These are phyloP conservation scores for Jasminum sambac DNA, from an alignment of 257 asterid species.

Conservation along the genomic window DNA sequence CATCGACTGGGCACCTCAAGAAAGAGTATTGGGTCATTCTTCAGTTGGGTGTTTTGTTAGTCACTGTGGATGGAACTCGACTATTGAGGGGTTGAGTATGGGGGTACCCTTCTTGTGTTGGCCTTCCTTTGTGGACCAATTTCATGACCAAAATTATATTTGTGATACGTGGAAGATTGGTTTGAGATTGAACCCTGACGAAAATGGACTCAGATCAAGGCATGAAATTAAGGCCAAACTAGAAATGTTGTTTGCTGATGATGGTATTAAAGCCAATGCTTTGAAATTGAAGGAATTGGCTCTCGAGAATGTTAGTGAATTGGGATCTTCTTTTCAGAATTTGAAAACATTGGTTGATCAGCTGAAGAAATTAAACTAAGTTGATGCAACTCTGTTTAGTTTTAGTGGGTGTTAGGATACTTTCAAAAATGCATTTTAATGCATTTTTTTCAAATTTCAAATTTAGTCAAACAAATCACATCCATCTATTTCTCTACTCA, in stretches of 20 bases:
- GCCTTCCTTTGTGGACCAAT: slow-evolving; percentile 68
- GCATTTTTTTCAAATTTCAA: too few species aligned
- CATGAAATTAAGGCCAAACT: slow-evolving; percentile 41
- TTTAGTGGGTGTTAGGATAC: too few species aligned
- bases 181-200: slow-evolving; percentile 28
- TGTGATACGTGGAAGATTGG: slow-evolving; percentile 60
- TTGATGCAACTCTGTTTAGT: not conserved
- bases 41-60: slow-evolving; percentile 51
- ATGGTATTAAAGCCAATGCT: slow-evolving; percentile 36
- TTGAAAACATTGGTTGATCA: not conserved
- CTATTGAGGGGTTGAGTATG: slow-evolving; percentile 52
- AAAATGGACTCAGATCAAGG: slow-evolving; percentile 41
- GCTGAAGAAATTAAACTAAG: not conserved
- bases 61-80: slow-evolving; percentile 68
- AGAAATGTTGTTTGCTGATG: slow-evolving; percentile 36
- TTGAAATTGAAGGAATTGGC: slow-evolving; percentile 38
- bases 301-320: slow-evolving; percentile 31
- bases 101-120: slow-evolving; percentile 67
- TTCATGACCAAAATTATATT: slow-evolving; percentile 37
- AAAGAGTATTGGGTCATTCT: slow-evolving; percentile 49
- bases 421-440: too few species aligned
- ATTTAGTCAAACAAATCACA: too few species aligned
- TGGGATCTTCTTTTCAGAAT: slow-evolving; percentile 38
- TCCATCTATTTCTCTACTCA: too few species aligned
- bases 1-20: slow-evolving; percentile 74